phyloP scores from a whole-genome alignment of 352 stramenopile genomes.

The Phytophthora constricta region DNA sequence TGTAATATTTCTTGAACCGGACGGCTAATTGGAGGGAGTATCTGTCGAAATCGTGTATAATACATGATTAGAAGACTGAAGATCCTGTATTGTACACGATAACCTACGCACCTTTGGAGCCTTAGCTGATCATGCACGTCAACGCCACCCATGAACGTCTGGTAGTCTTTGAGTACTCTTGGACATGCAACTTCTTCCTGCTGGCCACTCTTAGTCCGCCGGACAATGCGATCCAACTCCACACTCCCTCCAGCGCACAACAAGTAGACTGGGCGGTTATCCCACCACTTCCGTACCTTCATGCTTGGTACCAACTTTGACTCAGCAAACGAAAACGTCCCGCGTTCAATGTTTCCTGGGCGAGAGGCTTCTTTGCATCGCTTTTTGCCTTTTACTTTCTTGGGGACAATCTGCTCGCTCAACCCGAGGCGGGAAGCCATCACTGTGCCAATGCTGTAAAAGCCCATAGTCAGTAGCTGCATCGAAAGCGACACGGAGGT shows the following conservation, averaged over 20 bases:
- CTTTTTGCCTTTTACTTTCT: not conserved
- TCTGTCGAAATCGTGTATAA: constrained; percentile 1
- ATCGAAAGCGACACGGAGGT: constrained; percentile 3
- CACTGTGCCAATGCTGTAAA: constrained; percentile 10
- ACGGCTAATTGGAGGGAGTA: constrained; percentile 7
- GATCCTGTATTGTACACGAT: constrained; percentile 10
- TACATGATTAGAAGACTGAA: not conserved
- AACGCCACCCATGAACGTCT: not conserved
- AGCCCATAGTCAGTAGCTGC: constrained; percentile 10
- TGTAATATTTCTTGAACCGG: constrained; percentile 21
- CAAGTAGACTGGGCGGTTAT: constrained; percentile 2
- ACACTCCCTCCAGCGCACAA: not conserved
- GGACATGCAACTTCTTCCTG: not conserved
- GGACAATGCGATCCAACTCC: not conserved
- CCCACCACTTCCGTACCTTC: not conserved
- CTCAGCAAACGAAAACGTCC: not conserved
- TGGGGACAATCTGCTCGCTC: not conserved
- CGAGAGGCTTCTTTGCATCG: not conserved
- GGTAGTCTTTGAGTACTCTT: not conserved
- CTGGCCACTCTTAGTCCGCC: not conserved
- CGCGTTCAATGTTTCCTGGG: not conserved
- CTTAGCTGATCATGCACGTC: not conserved
- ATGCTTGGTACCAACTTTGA: not conserved
- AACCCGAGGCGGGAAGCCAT: constrained; percentile 2
- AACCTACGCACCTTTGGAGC: not conserved